Evolutionary conservation across 1,139 yeast genomes (phyloP).

Genomic region (Pneumocystis canis): DNA sequence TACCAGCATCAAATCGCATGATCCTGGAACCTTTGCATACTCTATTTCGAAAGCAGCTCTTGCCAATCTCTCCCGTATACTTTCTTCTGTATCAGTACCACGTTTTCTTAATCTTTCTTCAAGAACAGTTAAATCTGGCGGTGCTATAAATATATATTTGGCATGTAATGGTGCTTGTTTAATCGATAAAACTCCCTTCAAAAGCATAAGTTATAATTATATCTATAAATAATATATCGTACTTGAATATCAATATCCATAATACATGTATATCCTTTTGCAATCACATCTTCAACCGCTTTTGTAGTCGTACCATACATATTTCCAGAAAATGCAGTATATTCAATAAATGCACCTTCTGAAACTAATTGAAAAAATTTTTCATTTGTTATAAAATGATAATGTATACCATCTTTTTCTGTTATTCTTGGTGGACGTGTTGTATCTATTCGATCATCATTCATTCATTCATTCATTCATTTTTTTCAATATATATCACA

Average conservation of each 20-base stretch:
- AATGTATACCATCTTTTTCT: constrained; percentile 77
- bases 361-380: constrained; percentile 63
- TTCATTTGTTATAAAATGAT: constrained; percentile 69
- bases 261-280: constrained; percentile 50
- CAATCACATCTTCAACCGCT: constrained; percentile 63
- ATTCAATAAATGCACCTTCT: constrained; percentile 70
- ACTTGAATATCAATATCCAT: constrained; percentile 91
- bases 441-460: constrained; percentile 48
- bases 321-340: constrained; percentile 97
- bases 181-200: constrained; percentile 69
- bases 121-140: constrained; percentile 74
- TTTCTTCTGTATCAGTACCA: constrained; percentile 87
- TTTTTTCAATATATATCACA: not conserved
- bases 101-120: constrained; percentile 63
- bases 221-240: constrained; percentile 11
- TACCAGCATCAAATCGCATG: constrained; percentile 77
- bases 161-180: constrained; percentile 73
- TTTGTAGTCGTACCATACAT: constrained; percentile 86
- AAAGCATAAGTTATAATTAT: not conserved
- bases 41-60: constrained; percentile 85
- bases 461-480: not conserved
- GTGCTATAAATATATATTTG: constrained; percentile 71
- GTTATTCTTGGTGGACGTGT: constrained; percentile 87
- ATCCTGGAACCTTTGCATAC: constrained; percentile 69
- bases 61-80: constrained; percentile 62